A percentile compares a stretch with the other conserved stretches of the same genome.
phyloP scores from a whole-genome alignment of 2,329 filamentous ascomycete species.

The Colletotrichum sp. region DNA sequence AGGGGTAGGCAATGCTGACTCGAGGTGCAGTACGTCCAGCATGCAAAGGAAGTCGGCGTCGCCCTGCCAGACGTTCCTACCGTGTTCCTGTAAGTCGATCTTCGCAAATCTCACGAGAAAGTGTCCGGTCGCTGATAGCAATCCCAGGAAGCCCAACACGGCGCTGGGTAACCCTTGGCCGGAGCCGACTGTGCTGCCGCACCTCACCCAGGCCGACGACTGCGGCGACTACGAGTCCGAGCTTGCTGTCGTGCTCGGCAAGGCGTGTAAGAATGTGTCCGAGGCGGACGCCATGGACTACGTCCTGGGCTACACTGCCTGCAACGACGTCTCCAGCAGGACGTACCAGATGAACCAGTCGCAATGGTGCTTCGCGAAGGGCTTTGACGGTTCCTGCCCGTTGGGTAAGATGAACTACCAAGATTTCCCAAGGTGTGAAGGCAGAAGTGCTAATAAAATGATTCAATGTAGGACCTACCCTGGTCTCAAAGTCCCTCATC shows the following conservation, averaged over 20 bases:
- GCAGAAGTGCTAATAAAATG: accelerated
- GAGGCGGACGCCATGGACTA: constrained; percentile 63
- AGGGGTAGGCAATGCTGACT: background rate
- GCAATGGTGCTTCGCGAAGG: constrained; percentile 64
- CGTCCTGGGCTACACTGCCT: constrained; percentile 67
- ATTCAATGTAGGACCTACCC: constrained; percentile 42
- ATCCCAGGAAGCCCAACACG: constrained; percentile 53
- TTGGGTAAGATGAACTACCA: constrained; percentile 27
- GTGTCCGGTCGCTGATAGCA: background rate
- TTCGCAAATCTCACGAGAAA: background rate
- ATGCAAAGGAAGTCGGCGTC: constrained; percentile 54
- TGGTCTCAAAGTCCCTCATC: constrained; percentile 49
- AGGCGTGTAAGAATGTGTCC: constrained; percentile 55
- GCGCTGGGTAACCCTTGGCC: constrained; percentile 60
- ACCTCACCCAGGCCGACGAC: constrained; percentile 50
- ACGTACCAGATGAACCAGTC: constrained; percentile 58
- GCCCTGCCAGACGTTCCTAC: constrained; percentile 58
- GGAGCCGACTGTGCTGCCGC: constrained; percentile 56
- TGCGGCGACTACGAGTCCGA: constrained; percentile 66
- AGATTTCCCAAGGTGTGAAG: background rate
- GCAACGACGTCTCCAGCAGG: constrained; percentile 68
- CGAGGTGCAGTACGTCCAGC: constrained; percentile 34
- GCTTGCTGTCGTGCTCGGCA: constrained; percentile 61
- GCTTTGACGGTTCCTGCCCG: constrained; percentile 60
- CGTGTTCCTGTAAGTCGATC: constrained; percentile 50